Conservation (phyloP, 345 rosid species). For the Lenwebbia sp. region DNA sequence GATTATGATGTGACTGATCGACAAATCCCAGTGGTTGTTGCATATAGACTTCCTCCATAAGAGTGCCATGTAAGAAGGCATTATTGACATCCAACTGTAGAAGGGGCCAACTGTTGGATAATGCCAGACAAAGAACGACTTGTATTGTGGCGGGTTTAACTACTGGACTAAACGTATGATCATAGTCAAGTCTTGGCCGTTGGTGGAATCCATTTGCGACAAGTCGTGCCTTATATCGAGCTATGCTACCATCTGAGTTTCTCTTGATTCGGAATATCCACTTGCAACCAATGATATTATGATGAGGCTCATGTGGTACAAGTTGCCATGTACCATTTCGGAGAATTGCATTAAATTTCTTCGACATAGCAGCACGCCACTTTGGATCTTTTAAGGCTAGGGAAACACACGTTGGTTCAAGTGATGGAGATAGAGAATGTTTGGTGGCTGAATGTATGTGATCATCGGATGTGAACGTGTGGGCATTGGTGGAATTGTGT, state of each 20-base stretch:
- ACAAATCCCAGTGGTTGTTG: background rate
- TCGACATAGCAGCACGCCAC: too few species aligned
- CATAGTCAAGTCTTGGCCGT: background rate
- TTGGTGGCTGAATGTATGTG: background rate
- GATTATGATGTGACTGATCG: background rate
- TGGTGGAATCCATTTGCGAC: background rate
- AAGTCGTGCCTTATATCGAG: background rate
- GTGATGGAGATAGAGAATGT: background rate
- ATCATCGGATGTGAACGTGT: background rate
- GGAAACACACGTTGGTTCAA: background rate
- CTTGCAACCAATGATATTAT: background rate
- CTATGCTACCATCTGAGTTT: background rate
- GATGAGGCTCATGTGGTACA: background rate
- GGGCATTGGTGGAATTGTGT: background rate
- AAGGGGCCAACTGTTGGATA: too few species aligned
- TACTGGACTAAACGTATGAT: background rate
- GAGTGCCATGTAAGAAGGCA: too few species aligned
- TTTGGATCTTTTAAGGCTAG: too few species aligned
- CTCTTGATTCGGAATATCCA: background rate
- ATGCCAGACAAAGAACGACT: background rate
- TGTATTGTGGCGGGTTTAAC: background rate
- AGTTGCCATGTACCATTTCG: background rate
- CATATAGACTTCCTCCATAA: too few species aligned
- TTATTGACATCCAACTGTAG: too few species aligned
- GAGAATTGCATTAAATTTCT: background rate